Evolutionary conservation across 208 protist species (phyloP).

Genomic region (Naegleria gruberi): DNA sequence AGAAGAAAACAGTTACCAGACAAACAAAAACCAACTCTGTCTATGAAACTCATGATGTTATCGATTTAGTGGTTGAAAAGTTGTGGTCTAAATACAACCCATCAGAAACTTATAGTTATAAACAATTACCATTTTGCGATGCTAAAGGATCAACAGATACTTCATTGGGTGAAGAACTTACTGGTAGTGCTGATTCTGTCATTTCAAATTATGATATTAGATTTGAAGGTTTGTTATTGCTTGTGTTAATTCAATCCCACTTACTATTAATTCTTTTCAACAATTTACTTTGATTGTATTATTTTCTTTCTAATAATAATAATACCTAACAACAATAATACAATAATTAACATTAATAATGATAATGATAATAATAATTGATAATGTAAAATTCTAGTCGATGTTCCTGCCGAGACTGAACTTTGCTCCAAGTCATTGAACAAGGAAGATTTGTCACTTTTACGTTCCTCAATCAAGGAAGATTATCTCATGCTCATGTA

Average conservation of each 20-base stretch:
- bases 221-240: neutral
- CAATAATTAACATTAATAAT: no score
- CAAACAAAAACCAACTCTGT: neutral
- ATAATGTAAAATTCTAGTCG: neutral
- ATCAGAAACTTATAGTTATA: slow-evolving; percentile 18
- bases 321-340: no score
- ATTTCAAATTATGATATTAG: neutral
- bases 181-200: neutral
- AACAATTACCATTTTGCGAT: slow-evolving; percentile 1
- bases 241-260: neutral
- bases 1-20: neutral
- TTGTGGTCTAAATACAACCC: neutral
- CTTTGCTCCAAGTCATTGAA: neutral
- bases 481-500: slow-evolving; percentile 3
- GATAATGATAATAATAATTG: no score
- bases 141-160: neutral
- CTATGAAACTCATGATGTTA: neutral
- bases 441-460: neutral
- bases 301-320: neutral
- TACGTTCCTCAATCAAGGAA: neutral
- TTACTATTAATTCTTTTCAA: no score
- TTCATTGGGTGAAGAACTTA: neutral
- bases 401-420: neutral
- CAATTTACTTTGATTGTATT: neutral
- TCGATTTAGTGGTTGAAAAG: neutral